Evolutionary conservation across 2,329 filamentous ascomycete species (phyloP), one percentile per base, ranked within the genome.

Genomic region (Penicillium sp.): DNA sequence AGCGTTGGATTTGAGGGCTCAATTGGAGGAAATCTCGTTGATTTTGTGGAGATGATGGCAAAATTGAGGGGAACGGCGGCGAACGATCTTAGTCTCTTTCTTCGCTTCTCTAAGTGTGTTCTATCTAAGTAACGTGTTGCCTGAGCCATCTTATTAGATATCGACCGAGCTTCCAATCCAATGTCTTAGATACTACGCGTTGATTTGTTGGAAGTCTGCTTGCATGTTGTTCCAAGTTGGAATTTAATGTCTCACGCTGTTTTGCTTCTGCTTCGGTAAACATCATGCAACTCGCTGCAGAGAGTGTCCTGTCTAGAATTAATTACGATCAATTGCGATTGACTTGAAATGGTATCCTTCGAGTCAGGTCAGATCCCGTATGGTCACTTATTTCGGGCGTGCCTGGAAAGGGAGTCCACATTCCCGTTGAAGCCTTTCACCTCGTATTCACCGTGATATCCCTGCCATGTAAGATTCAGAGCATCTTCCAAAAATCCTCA

Each of bases 171-270:
- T 49, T 6, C 6, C 11, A 35, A 22, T 22, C 22, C 22, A 22
- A 22, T 22, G 22, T 22, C 22, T 33, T 4, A 9, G n/a, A 6
- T 19, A 19, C n/a, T 4, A 19, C 35, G 44, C 31, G 6, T 13
- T 18, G n/a, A 2, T 13, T 19, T 19, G 18, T 41, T 11, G 43
- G 43, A 18, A 22, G 27, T 49, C 46, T 49, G 46, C n/a, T n/a
- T 49, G 46, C 46, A 49, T 49, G 46, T 49, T 49, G 46, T 49
- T 49, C 46, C 46, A 49, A 19, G 46, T 18, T 49, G 46, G 46
- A 49, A 49, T 49, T 35, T 49, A 13, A 49, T 49, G 46, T 49
- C 46, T 49, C 16, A 27, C 18, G 46, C 11, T 33, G n/a, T 7
- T 35, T 5, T 19, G 6, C 27, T 49, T 33, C 7, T 49, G 14